Evolutionary conservation across 441 rosid species (phyloP), one percentile per base, ranked within the genome.

Genomic region (Populus hybrid): DNA sequence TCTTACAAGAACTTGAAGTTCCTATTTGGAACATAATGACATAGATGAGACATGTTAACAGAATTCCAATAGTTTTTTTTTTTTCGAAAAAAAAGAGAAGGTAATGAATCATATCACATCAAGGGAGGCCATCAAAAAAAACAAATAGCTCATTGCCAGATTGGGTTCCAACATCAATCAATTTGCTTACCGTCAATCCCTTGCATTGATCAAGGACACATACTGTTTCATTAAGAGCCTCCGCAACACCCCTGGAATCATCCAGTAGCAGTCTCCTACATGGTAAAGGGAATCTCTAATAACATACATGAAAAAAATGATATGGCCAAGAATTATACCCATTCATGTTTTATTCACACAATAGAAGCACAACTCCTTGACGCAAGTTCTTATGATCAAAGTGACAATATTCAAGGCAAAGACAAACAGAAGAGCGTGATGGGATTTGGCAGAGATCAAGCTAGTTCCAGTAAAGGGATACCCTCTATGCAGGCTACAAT

Each of bases 221-320:
- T 73, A 90, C 94, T 35, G 95, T 92, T 87, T 97, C 99, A 74
- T 97, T 94, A 71, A 97, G 87, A 77, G 88, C 84, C 84, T 97
- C 99, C 0, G 84, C 98, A 68, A 97, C 99, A 77, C 99, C 99
- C 84, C 97, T 88, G 24, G 91, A 85, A 89, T 97, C 99, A 71
- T 97, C 99, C 26, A 86, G 95, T 76, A 93, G 88, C 85, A 94
- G 83, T 87, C 99, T 90, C 99, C 99, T 96, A 75, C 71, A 86
- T 64, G 64, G 81, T n/a, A 64, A 68, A 63, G 74, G 65, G 35
- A 81, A 53, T 26, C 71, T 45, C 66, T 31, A 66, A 77, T 42
- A 42, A n/a, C n/a, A n/a, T n/a, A n/a, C n/a, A n/a, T n/a, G n/a
- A n/a, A n/a, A 29, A 42, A 36, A 26, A 79, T 31, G n/a, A 28